phyloP scores from a whole-genome alignment of 768 basidiomycete genomes.

The Dictyophora rubrovolvata region DNA sequence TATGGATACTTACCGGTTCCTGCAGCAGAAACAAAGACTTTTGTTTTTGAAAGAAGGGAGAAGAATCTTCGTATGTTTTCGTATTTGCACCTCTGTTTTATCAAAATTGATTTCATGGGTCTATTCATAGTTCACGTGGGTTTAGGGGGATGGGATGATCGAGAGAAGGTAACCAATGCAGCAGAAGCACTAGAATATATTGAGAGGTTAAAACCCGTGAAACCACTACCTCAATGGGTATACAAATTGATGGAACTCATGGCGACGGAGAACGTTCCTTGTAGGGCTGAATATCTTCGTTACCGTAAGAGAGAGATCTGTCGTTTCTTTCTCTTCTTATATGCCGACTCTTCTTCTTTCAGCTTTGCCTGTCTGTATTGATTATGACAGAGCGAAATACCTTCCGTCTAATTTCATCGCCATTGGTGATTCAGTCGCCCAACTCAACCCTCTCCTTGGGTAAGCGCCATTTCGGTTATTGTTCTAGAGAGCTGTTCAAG shows the following conservation, averaged over 20 bases:
- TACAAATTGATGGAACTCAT: slow-evolving; percentile 11
- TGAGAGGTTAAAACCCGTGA: not conserved
- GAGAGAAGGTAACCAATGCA: not conserved
- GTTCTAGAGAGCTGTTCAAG: too few relatives aligned
- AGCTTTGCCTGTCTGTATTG: slow-evolving; percentile 13
- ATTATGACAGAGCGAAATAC: slow-evolving; percentile 10
- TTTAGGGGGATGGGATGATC: slow-evolving; percentile 12
- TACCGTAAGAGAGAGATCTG: slow-evolving; percentile 3
- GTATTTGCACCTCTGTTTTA: not conserved
- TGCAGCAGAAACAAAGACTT: not conserved
- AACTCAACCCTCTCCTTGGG: slow-evolving; percentile 11
- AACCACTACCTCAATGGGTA: slow-evolving; percentile 11
- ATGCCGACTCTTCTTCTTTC: not conserved
- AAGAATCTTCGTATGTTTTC: not conserved
- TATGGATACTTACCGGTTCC: slow-evolving; percentile 8
- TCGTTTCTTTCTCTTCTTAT: not conserved
- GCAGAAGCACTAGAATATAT: slow-evolving; percentile 7
- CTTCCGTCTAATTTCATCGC: slow-evolving; percentile 16
- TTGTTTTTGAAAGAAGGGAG: slow-evolving; percentile 8
- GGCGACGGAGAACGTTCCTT: slow-evolving; percentile 1
- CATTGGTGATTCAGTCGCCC: slow-evolving; percentile 12
- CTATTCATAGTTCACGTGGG: slow-evolving; percentile 6
- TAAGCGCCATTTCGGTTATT: not conserved
- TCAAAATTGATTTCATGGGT: not conserved
- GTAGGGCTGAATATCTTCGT: not conserved